These are phyloP conservation scores for Xylariaceae sp. DNA, from an alignment of 2,329 filamentous ascomycete genomes.

Conservation along the genomic window DNA sequence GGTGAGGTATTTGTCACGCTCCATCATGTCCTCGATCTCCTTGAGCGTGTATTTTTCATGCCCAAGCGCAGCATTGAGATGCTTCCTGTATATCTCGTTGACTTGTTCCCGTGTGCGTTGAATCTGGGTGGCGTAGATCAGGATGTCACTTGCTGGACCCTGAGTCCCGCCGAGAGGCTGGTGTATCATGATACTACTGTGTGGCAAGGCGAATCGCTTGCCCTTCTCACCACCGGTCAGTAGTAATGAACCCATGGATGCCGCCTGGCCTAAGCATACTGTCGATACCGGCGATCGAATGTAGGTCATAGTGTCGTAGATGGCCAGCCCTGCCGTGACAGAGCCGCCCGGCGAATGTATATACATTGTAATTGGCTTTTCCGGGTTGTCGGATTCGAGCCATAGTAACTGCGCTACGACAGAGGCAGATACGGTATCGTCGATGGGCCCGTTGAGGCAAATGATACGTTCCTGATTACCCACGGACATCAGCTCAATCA, in stretches of 20 bases:
- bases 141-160: conserved; percentile 72
- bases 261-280: conserved; percentile 90
- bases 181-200: conserved; percentile 94
- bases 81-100: conserved; percentile 83
- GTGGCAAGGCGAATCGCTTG: conserved; percentile 84
- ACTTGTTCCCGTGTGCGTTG: conserved; percentile 77
- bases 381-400: conserved; percentile 93
- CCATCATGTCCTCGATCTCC: conserved; percentile 92
- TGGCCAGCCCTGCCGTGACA: conserved; percentile 81
- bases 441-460: conserved; percentile 85
- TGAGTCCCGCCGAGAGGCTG: conserved; percentile 76
- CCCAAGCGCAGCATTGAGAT: conserved; percentile 74
- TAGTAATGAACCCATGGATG: conserved; percentile 88
- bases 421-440: conserved; percentile 85
- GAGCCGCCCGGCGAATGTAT: conserved; percentile 96
- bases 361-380: conserved; percentile 94
- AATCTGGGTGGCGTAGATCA: conserved; percentile 97
- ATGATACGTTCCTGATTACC: conserved; percentile 77
- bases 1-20: conserved; percentile 90
- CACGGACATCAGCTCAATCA: conserved; percentile 12
- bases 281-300: conserved; percentile 90
- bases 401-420: conserved; percentile 95
- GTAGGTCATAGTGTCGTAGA: conserved; percentile 99
- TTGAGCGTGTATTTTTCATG: conserved; percentile 73
- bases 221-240: conserved; percentile 81